phyloP scores from a whole-genome alignment of 2,329 filamentous ascomycete species.

The Raffaelea ambrosiae region DNA sequence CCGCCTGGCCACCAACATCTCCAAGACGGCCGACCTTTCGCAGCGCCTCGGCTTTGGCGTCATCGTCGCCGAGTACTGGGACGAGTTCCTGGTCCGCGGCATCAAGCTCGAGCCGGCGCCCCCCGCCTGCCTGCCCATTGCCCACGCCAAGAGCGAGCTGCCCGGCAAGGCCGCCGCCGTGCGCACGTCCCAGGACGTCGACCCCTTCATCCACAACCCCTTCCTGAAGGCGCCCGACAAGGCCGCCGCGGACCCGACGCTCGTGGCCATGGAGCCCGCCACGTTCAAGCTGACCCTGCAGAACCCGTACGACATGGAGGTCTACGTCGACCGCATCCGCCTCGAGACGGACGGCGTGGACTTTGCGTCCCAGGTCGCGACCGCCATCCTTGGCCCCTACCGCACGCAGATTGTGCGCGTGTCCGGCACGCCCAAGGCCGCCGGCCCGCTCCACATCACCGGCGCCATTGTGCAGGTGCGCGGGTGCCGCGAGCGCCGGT shows the following conservation, averaged over 20 bases:
- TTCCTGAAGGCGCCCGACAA: conserved; percentile 64
- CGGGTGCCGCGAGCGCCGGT: conserved; percentile 73
- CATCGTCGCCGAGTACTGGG: conserved; percentile 84
- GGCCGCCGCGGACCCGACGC: conserved; percentile 54
- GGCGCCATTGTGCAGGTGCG: conserved; percentile 74
- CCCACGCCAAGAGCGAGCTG: conserved; percentile 51
- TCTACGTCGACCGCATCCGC: conserved; percentile 76
- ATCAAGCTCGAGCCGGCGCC: conserved; percentile 60
- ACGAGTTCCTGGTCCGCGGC: conserved; percentile 82
- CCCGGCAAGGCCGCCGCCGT: conserved; percentile 31
- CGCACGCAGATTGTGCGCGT: conserved; percentile 72
- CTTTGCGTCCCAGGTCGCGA: conserved; percentile 52
- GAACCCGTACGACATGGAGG: conserved; percentile 88
- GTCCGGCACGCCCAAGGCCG: conserved; percentile 54
- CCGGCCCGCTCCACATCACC: conserved; percentile 63
- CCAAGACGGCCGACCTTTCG: conserved; percentile 71
- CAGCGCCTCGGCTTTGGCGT: conserved; percentile 59
- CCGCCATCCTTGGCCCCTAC: conserved; percentile 68
- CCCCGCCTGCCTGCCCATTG: conserved; percentile 52
- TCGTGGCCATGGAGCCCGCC: conserved; percentile 72
- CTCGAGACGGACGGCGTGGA: conserved; percentile 48
- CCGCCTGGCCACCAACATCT: conserved; percentile 75
- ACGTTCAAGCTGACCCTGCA: conserved; percentile 78
- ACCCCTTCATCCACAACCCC: conserved; percentile 93
- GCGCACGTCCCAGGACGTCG: conserved; percentile 52